phyloP scores from a whole-genome alignment of 1,284 basidiomycete species.

The Inonotus obliquus region DNA sequence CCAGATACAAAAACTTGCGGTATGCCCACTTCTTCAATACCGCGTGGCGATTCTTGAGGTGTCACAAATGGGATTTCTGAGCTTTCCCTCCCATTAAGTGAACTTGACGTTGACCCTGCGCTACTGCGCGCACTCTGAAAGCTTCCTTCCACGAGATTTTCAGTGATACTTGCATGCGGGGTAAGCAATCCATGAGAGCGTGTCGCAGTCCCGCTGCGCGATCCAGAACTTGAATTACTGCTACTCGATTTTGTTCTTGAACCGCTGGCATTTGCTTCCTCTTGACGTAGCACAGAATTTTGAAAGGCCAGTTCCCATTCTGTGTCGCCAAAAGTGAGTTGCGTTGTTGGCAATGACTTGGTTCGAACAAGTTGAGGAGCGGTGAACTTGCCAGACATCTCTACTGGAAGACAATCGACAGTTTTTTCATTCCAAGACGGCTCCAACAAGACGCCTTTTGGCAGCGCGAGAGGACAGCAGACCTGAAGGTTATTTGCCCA shows the following conservation, averaged over 20 bases:
- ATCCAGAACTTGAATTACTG: neutral
- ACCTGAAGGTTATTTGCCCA: neutral
- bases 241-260: neutral
- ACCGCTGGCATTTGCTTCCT: neutral
- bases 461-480: neutral
- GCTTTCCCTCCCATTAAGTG: neutral
- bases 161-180: slow-evolving; percentile 6
- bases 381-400: neutral
- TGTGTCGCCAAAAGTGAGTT: slow-evolving; percentile 1
- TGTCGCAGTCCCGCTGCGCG: neutral
- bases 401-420: neutral
- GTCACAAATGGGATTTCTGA: neutral
- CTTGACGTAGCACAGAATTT: too few relatives aligned
- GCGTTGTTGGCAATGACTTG: slow-evolving; percentile 2
- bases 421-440: too few relatives aligned
- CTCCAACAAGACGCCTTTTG: too few relatives aligned
- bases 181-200: slow-evolving; percentile 10
- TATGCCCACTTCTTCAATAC: neutral
- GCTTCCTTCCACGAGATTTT: neutral
- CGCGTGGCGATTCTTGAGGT: neutral
- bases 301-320: neutral
- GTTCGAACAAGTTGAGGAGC: neutral
- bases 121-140: neutral
- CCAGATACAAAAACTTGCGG: neutral
- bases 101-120: neutral